Base-by-base conservation (phyloP, 2,329 filamentous ascomycete genomes). In the Botryotinia narcissicola region DNA sequence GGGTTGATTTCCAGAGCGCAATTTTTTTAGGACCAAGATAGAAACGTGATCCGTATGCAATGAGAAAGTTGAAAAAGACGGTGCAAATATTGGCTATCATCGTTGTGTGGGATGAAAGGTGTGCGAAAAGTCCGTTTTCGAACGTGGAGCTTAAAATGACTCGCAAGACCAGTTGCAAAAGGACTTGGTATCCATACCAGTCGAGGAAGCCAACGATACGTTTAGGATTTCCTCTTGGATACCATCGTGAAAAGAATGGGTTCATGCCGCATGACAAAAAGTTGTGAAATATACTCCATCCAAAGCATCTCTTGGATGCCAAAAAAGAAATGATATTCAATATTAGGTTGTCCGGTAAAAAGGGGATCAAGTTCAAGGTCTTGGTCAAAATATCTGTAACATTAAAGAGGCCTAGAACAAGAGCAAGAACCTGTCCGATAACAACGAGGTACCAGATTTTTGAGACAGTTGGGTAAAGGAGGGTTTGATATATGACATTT, bases 241-340 rank as follows among this genome's bases (percentile, higher is more conserved):
- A 35, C 66, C 66, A 69, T 57, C 66, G 85, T 48, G 88, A 85
- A 76, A 92, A 88, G 74, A 87, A 87, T 0, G 90, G 90, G 75
- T 93, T 93, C 91, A 91, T 93, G 86, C 89, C 91, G 20, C 87
- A 81, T 4, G 89, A 86, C 29, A 86, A 77, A 4, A 89, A 76
- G 51, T 86, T 87, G 20, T 86, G 81, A 70, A 82, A 77, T 32
- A 91, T 81, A 32, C 87, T 84, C 78, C 85, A 84, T 70, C 83
- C 83, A 77, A 78, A 71, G 71, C 71, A 76, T 40, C n/a, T 64
- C 16, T 73, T 73, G 20, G 75, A 75, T 3, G 63, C 73, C 6
- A 73, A 70, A 22, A 74, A 46, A 35, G 44, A 63, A 20, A 57
- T 22, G 32, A 73, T 40, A 3, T 51, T 51, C 14, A 61, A 57